These are phyloP conservation scores for Saturnispora hagleri DNA, from an alignment of 805 yeast genomes.

Conservation along the genomic window DNA sequence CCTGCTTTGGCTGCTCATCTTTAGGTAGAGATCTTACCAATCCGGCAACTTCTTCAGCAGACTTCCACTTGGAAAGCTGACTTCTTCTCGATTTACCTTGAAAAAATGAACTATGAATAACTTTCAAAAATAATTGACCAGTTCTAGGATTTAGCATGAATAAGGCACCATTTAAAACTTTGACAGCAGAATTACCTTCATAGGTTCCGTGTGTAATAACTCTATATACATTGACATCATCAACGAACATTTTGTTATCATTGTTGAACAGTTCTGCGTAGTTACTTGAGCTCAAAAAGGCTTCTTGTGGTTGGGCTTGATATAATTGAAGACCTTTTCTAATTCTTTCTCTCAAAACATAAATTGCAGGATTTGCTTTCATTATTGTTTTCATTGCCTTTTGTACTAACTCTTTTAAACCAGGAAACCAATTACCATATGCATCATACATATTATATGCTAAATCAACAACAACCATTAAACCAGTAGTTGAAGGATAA, in stretches of 20 bases:
- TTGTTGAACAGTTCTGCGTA: conserved; percentile 83
- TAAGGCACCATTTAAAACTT: conserved; percentile 88
- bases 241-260: conserved; percentile 79
- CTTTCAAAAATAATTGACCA: conserved; percentile 81
- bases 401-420: conserved; percentile 80
- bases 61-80: conserved; percentile 94
- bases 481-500: conserved; percentile 91
- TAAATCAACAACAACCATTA: conserved; percentile 81
- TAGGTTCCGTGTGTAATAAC: conserved; percentile 85
- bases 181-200: conserved; percentile 88
- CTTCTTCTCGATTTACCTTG: conserved; percentile 92
- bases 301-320: conserved; percentile 89
- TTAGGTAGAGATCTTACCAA: conserved; percentile 78
- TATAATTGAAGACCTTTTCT: conserved; percentile 89
- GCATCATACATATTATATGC: conserved; percentile 96
- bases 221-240: conserved; percentile 90
- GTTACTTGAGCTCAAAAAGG: conserved; percentile 79
- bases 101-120: conserved; percentile 93
- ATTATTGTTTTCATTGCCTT: conserved; percentile 88
- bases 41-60: conserved; percentile 96
- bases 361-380: conserved; percentile 91
- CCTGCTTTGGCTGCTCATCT: conserved; percentile 91
- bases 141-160: conserved; percentile 83
- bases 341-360: conserved; percentile 85
- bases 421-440: conserved; percentile 97